phyloP scores from a whole-genome alignment of 805 yeast genomes.

The Ogataea nakhonphanomensis region DNA sequence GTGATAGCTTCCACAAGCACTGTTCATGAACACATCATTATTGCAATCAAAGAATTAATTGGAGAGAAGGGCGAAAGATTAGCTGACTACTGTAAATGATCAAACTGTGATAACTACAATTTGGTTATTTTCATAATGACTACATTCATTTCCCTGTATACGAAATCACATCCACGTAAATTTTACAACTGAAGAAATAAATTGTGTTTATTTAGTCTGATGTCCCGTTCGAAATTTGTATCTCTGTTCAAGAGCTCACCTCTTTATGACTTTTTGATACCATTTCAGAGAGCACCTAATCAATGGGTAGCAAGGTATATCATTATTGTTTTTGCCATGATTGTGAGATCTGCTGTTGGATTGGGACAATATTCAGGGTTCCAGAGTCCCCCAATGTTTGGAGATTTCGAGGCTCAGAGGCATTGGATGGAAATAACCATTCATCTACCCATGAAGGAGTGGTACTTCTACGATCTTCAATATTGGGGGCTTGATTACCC shows the following conservation, averaged over 20 bases:
- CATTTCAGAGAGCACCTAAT: slow-evolving; percentile 75
- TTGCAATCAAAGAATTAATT: slow-evolving; percentile 40
- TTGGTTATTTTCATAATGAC: no score
- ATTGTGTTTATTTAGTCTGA: background rate
- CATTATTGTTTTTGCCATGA: slow-evolving; percentile 65
- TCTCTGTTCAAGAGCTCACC: slow-evolving; percentile 51
- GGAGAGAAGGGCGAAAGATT: slow-evolving; percentile 34
- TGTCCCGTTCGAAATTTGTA: slow-evolving; percentile 25
- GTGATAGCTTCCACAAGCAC: slow-evolving; percentile 75
- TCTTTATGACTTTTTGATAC: slow-evolving; percentile 69
- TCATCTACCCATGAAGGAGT: slow-evolving; percentile 63
- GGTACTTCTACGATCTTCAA: slow-evolving; percentile 87
- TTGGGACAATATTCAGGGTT: slow-evolving; percentile 84
- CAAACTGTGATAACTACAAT: no score
- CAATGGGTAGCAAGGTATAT: slow-evolving; percentile 90
- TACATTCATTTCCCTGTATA: no score
- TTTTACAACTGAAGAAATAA: background rate
- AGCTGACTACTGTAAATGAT: slow-evolving; percentile 21
- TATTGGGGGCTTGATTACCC: slow-evolving; percentile 99
- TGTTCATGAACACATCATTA: slow-evolving; percentile 48
- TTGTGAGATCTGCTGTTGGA: slow-evolving; percentile 81
- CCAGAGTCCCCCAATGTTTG: slow-evolving; percentile 71
- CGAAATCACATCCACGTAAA: no score
- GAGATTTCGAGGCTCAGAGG: slow-evolving; percentile 97
- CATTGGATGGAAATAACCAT: slow-evolving; percentile 96